Evolutionary conservation across 148 eudicot species (phyloP).

Genomic region (Fagopyrum tataricum): DNA sequence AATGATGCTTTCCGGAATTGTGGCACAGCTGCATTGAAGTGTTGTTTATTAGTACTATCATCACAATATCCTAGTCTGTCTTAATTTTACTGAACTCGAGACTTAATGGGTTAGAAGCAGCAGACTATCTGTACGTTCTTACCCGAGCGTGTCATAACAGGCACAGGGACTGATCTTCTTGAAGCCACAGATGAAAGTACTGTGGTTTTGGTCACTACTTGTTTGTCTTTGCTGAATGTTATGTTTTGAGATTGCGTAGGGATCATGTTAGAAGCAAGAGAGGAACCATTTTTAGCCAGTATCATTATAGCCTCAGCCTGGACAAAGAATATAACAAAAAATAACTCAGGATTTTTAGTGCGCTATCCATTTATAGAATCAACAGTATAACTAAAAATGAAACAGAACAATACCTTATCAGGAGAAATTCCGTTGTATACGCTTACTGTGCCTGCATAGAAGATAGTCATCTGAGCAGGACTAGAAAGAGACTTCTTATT

Average conservation of each 20-base stretch:
- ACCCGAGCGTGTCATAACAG: conserved; percentile 34
- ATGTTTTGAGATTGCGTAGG: conserved; percentile 29
- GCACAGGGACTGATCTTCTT: conserved; percentile 26
- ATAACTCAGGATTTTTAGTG: conserved; percentile 21
- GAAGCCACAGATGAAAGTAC: conserved; percentile 15
- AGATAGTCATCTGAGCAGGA: conserved; percentile 52
- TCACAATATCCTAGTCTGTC: too few relatives aligned
- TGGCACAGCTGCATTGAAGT: too few relatives aligned
- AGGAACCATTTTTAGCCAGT: conserved; percentile 38
- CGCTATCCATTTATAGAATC: neutral
- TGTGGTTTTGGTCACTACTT: neutral
- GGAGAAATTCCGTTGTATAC: conserved; percentile 46
- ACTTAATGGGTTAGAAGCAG: too few relatives aligned
- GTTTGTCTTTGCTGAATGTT: conserved; percentile 13
- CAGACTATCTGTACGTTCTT: neutral
- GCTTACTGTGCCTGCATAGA: conserved; percentile 44
- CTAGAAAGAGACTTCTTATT: neutral
- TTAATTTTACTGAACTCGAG: too few relatives aligned
- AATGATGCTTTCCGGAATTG: too few relatives aligned
- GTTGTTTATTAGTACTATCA: too few relatives aligned
- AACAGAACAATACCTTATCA: conserved; percentile 35
- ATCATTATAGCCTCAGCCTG: conserved; percentile 25
- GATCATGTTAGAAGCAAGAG: conserved; percentile 10
- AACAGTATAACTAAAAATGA: neutral
- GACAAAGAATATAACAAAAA: conserved; percentile 28